A percentile compares a stretch with the other conserved stretches of the same genome.
These are phyloP conservation scores for Yamadazyma dushanensis DNA, from an alignment of 1,139 yeast species.

Conservation along the genomic window DNA sequence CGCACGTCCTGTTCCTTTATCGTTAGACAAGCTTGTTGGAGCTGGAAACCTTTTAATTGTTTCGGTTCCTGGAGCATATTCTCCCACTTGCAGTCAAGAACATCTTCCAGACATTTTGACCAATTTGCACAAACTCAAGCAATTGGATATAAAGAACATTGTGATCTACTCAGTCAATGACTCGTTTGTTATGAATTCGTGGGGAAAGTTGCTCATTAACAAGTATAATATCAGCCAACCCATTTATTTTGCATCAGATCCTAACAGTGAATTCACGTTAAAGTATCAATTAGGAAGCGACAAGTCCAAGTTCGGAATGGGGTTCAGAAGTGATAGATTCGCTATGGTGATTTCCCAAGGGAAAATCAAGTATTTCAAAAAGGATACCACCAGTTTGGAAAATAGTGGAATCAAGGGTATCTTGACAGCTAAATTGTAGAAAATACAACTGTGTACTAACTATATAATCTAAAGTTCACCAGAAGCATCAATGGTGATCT, in stretches of 20 bases:
- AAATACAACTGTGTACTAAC: not conserved
- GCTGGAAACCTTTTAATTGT: constrained; percentile 59
- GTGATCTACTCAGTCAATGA: constrained; percentile 18
- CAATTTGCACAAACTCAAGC: constrained; percentile 47
- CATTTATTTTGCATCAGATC: constrained; percentile 73
- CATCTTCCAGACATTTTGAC: constrained; percentile 78
- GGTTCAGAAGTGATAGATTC: constrained; percentile 70
- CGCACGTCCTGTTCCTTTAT: constrained; percentile 33
- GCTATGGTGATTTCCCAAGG: constrained; percentile 54
- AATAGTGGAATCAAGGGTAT: constrained; percentile 63
- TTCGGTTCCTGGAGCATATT: constrained; percentile 89
- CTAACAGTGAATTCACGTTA: constrained; percentile 63
- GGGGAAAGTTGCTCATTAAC: constrained; percentile 28
- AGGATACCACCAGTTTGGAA: constrained; percentile 21
- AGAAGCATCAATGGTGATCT: constrained; percentile 74
- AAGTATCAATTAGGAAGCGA: constrained; percentile 40
- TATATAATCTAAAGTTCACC: constrained; percentile 64
- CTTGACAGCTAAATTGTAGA: constrained; percentile 62
- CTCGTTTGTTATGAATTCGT: constrained; percentile 26
- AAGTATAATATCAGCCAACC: constrained; percentile 16
- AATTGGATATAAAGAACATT: constrained; percentile 14
- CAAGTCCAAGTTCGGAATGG: constrained; percentile 46
- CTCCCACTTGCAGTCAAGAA: constrained; percentile 81
- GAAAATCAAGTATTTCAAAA: constrained; percentile 14
- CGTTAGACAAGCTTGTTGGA: constrained; percentile 20